A percentile compares a stretch with the other conserved stretches of the same genome.
Conservation (phyloP, 2,329 filamentous ascomycete genomes). For the Fonsecaea erecta region DNA sequence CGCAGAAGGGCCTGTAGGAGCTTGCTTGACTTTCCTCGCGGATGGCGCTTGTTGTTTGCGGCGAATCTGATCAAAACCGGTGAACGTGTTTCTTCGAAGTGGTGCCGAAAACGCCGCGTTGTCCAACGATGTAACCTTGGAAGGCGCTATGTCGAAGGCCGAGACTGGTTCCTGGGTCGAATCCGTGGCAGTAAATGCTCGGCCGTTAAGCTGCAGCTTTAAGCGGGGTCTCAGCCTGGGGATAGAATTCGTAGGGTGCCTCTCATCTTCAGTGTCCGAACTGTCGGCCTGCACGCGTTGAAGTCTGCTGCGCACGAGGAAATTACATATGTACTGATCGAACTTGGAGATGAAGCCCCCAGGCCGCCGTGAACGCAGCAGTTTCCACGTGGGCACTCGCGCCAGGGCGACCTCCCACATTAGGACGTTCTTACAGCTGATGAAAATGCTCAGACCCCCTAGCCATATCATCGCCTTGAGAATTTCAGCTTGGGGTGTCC, state of each 20-base stretch:
- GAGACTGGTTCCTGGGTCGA: conserved; percentile 18
- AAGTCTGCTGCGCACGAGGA: conserved; percentile 12
- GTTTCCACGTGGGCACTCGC: conserved; percentile 88
- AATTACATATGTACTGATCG: conserved; percentile 25
- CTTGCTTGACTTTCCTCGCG: conserved; percentile 14
- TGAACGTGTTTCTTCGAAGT: conserved; percentile 30
- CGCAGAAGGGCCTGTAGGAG: conserved; percentile 46
- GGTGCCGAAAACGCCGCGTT: conserved; percentile 6
- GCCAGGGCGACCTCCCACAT: conserved; percentile 84
- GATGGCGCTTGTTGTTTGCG: background rate
- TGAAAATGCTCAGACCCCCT: conserved; percentile 76
- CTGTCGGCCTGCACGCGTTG: conserved; percentile 20
- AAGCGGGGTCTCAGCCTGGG: conserved; percentile 15
- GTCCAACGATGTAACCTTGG: conserved; percentile 13
- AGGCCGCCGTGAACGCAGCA: conserved; percentile 46
- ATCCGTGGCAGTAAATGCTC: conserved; percentile 17
- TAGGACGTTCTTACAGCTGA: conserved; percentile 74
- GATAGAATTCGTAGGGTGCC: conserved; percentile 5
- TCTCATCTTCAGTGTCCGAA: conserved; percentile 27
- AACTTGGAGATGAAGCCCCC: conserved; percentile 23
- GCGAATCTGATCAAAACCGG: conserved; percentile 50
- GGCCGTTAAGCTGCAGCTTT: conserved; percentile 25
- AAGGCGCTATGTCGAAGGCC: conserved; percentile 5
- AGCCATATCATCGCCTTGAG: conserved; percentile 84
- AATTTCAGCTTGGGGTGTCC: conserved; percentile 81